phyloP scores from a whole-genome alignment of 2,329 filamentous ascomycete genomes.

The Ceratocystis ficicola region DNA sequence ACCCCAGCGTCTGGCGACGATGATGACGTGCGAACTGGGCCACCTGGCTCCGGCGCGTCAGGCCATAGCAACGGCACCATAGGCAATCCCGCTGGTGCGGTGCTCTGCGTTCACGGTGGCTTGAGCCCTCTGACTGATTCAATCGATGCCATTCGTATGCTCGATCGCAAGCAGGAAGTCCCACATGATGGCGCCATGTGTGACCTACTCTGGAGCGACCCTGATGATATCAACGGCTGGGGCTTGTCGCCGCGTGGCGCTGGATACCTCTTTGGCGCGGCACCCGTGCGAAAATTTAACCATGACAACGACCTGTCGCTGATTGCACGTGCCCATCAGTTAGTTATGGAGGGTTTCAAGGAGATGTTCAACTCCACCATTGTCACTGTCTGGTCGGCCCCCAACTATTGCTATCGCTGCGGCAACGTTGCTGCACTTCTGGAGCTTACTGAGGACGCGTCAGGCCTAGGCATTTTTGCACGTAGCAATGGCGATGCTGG shows the following conservation, averaged over 20 bases:
- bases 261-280: constrained; percentile 87
- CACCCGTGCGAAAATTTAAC: constrained; percentile 95
- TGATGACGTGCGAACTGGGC: constrained; percentile 41
- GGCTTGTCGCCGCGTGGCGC: constrained; percentile 86
- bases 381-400: constrained; percentile 96
- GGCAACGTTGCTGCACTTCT: constrained; percentile 92
- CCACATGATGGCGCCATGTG: constrained; percentile 99
- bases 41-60: constrained; percentile 69
- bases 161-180: constrained; percentile 96
- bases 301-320: constrained; percentile 83
- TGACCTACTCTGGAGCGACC: constrained; percentile 94
- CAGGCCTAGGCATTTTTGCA: constrained; percentile 57
- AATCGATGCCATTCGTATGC: constrained; percentile 86
- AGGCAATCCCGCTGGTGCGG: constrained; percentile 63
- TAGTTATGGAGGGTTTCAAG: constrained; percentile 99
- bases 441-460: constrained; percentile 78
- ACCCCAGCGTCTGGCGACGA: constrained; percentile 27
- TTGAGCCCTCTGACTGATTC: constrained; percentile 83
- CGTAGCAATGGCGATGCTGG: constrained; percentile 59
- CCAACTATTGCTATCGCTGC: constrained; percentile 93
- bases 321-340: constrained; percentile 86
- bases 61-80: constrained; percentile 51
- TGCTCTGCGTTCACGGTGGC: constrained; percentile 91
- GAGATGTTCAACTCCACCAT: constrained; percentile 97
- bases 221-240: constrained; percentile 96